phyloP scores from a whole-genome alignment of 768 basidiomycete genomes.

The Pleurotus tuber-regium region DNA sequence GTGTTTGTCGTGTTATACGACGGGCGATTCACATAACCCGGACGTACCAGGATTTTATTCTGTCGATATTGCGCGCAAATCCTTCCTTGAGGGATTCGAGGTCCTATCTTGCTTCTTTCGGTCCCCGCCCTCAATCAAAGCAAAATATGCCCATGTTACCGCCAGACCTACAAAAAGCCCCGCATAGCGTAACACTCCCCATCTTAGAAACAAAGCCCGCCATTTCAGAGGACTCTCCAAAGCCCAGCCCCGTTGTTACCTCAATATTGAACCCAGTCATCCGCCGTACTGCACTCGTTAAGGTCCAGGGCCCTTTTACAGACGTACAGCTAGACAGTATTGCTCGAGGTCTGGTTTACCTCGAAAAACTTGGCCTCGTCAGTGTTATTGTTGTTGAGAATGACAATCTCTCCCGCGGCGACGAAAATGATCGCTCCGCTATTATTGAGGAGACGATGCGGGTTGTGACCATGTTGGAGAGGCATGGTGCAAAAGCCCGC shows the following conservation, averaged over 20 bases:
- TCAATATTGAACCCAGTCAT: conserved; percentile 84
- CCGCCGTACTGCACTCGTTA: conserved; percentile 90
- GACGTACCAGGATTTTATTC: conserved; percentile 81
- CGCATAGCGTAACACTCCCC: conserved; percentile 23
- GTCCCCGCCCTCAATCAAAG: conserved; percentile 51
- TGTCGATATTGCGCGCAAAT: conserved; percentile 90
- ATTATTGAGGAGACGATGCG: conserved; percentile 83
- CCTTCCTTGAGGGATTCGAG: conserved; percentile 90
- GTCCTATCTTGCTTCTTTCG: conserved; percentile 90
- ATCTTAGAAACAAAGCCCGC: conserved; percentile 32
- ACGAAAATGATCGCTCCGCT: conserved; percentile 62
- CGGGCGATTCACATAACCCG: conserved; percentile 11
- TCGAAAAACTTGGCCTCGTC: conserved; percentile 94
- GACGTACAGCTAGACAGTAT: conserved; percentile 94
- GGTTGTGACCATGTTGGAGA: conserved; percentile 77
- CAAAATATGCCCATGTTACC: conserved; percentile 23
- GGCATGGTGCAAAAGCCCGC: conserved; percentile 81
- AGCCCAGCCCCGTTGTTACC: conserved; percentile 56
- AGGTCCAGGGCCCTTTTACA: conserved; percentile 94
- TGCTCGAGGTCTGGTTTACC: conserved; percentile 87
- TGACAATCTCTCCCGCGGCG: conserved; percentile 68
- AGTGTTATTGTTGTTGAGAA: conserved; percentile 94
- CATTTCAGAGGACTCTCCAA: conserved; percentile 31
- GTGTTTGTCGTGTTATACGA: no score
- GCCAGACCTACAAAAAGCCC: conserved; percentile 22